phyloP scores from a whole-genome alignment of 2,329 filamentous ascomycete species.

The Colletotrichum kahawae region DNA sequence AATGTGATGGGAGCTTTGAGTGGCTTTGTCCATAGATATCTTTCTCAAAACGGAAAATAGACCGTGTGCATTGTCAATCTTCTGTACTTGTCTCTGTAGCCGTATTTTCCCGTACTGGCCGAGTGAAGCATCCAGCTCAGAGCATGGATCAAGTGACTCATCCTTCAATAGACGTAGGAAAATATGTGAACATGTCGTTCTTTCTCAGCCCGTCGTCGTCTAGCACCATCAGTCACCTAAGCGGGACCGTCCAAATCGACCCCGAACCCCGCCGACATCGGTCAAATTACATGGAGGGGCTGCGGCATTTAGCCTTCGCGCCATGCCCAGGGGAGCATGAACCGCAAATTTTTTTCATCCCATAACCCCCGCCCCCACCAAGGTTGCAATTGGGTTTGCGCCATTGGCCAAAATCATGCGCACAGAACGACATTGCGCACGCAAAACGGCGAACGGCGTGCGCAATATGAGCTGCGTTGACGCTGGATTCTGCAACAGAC shows the following conservation, averaged over 20 bases:
- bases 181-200: no score
- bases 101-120: background rate
- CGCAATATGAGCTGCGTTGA: no score
- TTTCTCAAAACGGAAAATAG: background rate
- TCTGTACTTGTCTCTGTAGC: rapidly evolving
- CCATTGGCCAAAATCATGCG: background rate
- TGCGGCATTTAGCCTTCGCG: background rate
- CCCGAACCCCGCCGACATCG: background rate
- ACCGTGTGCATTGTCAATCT: background rate
- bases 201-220: no score
- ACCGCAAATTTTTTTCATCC: background rate
- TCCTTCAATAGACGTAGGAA: background rate
- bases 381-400: background rate
- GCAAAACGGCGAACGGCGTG: no score
- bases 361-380: background rate
- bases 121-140: rapidly evolving
- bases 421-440: background rate
- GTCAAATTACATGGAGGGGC: background rate
- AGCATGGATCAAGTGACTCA: background rate
- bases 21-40: background rate
- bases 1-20: background rate
- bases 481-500: background rate
- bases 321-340: background rate
- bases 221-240: background rate
- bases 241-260: background rate